Evolutionary conservation across 768 basidiomycete species (phyloP).

Genomic region (Termitomyces sp.): DNA sequence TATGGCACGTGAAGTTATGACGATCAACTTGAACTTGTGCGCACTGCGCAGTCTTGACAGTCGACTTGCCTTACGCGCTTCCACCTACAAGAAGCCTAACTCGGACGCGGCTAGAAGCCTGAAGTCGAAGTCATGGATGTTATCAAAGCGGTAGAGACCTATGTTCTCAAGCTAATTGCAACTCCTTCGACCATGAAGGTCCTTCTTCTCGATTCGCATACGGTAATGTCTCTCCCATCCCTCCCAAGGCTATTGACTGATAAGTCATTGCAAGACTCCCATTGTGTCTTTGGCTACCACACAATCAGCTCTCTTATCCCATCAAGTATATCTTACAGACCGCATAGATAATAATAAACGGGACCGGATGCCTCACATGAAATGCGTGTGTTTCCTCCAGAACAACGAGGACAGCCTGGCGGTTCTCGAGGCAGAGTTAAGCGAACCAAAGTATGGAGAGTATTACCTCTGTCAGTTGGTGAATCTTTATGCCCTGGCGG

Average conservation of each 20-base stretch:
- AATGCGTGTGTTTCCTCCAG: conserved; percentile 93
- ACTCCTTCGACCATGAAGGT: conserved; percentile 93
- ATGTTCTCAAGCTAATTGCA: conserved; percentile 86
- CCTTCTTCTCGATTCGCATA: conserved; percentile 89
- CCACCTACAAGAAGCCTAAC: neutral
- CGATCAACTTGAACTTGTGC: neutral
- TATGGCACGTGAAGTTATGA: conserved; percentile 2
- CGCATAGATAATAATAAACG: conserved; percentile 92
- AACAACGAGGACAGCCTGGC: conserved; percentile 80
- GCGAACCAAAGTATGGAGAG: conserved; percentile 92
- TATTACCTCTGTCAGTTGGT: conserved; percentile 99
- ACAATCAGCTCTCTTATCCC: conserved; percentile 87
- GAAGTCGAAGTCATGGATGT: conserved; percentile 72
- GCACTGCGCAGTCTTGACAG: neutral
- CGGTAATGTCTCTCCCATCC: conserved; percentile 50
- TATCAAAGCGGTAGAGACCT: conserved; percentile 91
- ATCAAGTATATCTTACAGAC: conserved; percentile 98
- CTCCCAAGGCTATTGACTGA: neutral
- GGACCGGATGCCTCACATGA: conserved; percentile 94
- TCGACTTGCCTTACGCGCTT: neutral
- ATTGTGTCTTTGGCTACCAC: conserved; percentile 94
- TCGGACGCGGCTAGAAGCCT: neutral
- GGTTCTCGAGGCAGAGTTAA: conserved; percentile 79
- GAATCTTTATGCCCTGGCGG: conserved; percentile 41
- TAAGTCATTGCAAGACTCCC: conserved; percentile 70